These are phyloP conservation scores for Suzukiozyma palmioleophila DNA, from an alignment of 1,139 yeast species.

Conservation along the genomic window DNA sequence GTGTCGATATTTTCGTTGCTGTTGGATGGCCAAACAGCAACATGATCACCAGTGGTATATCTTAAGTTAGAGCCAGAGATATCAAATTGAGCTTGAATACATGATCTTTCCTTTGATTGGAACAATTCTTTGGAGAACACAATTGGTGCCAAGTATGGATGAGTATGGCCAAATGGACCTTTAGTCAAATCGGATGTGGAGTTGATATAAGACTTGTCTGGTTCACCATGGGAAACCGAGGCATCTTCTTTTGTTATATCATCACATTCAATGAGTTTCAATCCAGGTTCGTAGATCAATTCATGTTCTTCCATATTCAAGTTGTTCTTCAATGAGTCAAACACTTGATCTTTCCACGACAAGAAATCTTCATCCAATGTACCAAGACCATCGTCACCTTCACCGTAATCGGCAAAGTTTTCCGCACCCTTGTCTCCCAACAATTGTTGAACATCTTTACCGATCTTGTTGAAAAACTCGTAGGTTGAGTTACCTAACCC, in stretches of 20 bases:
- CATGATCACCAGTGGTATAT: slow-evolving; percentile 93
- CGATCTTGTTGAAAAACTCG: slow-evolving; percentile 85
- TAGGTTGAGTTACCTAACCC: slow-evolving; percentile 94
- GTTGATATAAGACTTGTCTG: slow-evolving; percentile 58
- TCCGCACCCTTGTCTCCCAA: slow-evolving; percentile 66
- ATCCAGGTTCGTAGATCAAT: slow-evolving; percentile 69
- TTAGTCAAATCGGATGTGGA: slow-evolving; percentile 39
- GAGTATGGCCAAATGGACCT: slow-evolving; percentile 81
- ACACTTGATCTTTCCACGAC: slow-evolving; percentile 82
- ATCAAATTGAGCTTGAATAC: slow-evolving; percentile 90
- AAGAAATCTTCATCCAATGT: slow-evolving; percentile 93
- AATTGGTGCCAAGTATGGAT: slow-evolving; percentile 81
- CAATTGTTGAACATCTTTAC: slow-evolving; percentile 47
- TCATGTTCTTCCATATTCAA: slow-evolving; percentile 74
- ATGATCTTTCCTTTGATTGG: slow-evolving; percentile 59
- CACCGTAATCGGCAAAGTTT: slow-evolving; percentile 69
- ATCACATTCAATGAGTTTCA: slow-evolving; percentile 41
- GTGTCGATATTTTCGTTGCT: slow-evolving; percentile 66
- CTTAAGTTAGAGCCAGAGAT: slow-evolving; percentile 68
- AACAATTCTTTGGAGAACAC: slow-evolving; percentile 64
- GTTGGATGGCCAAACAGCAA: slow-evolving; percentile 93
- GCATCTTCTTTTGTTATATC: slow-evolving; percentile 25
- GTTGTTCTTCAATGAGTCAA: slow-evolving; percentile 61
- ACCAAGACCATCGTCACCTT: slow-evolving; percentile 94
- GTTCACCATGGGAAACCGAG: slow-evolving; percentile 78